Conservation (phyloP, 1,139 yeast genomes). For the Diutina sp. region DNA sequence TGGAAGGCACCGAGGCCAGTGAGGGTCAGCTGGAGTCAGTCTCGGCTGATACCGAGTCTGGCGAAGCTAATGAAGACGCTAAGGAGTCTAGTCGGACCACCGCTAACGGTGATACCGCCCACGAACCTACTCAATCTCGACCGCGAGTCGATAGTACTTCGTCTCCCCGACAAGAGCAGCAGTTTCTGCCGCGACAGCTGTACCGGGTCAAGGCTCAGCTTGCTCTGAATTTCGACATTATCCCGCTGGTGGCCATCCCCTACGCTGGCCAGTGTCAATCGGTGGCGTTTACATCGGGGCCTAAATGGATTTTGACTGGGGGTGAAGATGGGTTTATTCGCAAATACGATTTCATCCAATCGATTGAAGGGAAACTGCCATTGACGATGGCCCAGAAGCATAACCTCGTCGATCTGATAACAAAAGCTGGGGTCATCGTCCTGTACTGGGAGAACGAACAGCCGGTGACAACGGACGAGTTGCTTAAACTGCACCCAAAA, state of each 20-base stretch:
- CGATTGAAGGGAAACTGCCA: slow-evolving; percentile 83
- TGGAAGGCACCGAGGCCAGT: neutral
- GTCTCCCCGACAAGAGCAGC: neutral
- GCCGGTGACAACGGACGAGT: slow-evolving; percentile 39
- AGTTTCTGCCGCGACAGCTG: neutral
- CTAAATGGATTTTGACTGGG: slow-evolving; percentile 84
- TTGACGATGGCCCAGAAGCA: slow-evolving; percentile 88
- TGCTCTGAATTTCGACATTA: slow-evolving; percentile 42
- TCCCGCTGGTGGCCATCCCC: slow-evolving; percentile 65
- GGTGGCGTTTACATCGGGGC: slow-evolving; percentile 67
- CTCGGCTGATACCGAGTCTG: neutral
- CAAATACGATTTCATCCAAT: slow-evolving; percentile 74
- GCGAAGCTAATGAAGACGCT: neutral
- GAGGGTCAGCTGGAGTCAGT: neutral
- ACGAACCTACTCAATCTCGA: slow-evolving; percentile 3
- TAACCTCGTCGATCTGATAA: slow-evolving; percentile 73
- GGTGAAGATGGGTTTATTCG: slow-evolving; percentile 94
- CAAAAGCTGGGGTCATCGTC: slow-evolving; percentile 68
- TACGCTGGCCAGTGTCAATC: slow-evolving; percentile 63
- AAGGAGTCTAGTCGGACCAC: neutral
- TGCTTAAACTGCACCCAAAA: slow-evolving; percentile 29
- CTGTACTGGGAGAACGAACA: slow-evolving; percentile 97
- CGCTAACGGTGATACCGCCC: neutral
- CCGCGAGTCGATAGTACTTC: slow-evolving; percentile 2
- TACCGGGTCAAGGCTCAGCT: slow-evolving; percentile 12